Percentiles rank a stretch among this genome's conserved stretches.
Evolutionary conservation across 805 yeast genomes (phyloP).

Genomic region (Kodamaea neixiangensis): DNA sequence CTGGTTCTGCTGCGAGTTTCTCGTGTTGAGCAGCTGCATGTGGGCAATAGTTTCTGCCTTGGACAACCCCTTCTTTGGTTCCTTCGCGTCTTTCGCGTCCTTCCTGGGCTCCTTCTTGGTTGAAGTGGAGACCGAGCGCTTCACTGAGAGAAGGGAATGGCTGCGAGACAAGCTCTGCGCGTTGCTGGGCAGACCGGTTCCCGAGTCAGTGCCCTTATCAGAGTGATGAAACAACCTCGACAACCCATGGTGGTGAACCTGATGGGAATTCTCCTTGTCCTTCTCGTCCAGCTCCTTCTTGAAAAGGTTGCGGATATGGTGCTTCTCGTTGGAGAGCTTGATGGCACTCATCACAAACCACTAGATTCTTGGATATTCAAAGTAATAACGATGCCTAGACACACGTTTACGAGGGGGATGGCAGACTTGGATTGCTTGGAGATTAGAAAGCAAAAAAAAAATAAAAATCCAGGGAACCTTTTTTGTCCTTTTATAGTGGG

Average conservation of each 20-base stretch:
- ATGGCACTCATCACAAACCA: conserved; percentile 9
- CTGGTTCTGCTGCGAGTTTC: conserved; percentile 13
- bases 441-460: neutral
- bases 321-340: conserved; percentile 14
- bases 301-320: conserved; percentile 24
- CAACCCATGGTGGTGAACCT: conserved; percentile 19
- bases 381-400: neutral
- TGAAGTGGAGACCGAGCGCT: conserved; percentile 9
- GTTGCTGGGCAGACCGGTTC: conserved; percentile 5
- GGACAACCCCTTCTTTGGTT: conserved; percentile 17
- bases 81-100: neutral
- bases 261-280: conserved; percentile 9
- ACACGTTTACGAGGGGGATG: neutral
- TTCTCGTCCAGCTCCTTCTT: conserved; percentile 17
- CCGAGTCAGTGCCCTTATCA: conserved; percentile 2
- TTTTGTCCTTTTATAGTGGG: conserved; percentile 1
- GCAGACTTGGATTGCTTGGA: neutral
- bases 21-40: conserved; percentile 31
- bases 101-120: neutral
- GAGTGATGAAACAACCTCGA: conserved; percentile 24
- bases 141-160: conserved; percentile 14
- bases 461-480: neutral
- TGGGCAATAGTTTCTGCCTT: conserved; percentile 41
- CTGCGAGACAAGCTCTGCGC: conserved; percentile 3
- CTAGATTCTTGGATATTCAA: neutral